Base-by-base conservation (phyloP, 78 protist genomes). In the Cavenderia fasciculata region DNA sequence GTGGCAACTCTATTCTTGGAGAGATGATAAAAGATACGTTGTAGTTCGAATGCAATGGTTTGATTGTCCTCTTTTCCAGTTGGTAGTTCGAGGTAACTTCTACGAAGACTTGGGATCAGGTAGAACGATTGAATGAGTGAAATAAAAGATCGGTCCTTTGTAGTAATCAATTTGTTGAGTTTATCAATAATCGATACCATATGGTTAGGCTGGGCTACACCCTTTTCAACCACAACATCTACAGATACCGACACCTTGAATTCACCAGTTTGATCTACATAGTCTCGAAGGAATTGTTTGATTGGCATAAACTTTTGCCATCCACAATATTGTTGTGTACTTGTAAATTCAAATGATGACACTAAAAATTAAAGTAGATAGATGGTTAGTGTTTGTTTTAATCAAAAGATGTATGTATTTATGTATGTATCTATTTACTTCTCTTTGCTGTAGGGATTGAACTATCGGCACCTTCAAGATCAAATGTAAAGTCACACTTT, bases 311-410 rank as follows among this genome's bases (percentile, higher is more conserved):
- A 59, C 25, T 59, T 12, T 27, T 6, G 7, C 25, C 25, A 59
- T 59, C 68, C 68, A 31, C 44, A 31, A 29, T 59, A 59, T n/a
- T 11, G 38, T 59, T 59, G 29, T 4, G 4, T 59, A 16, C 5
- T n/a, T 59, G 68, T 16, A 59, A 59, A 59, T 59, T 59, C 68
- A 29, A 59, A 59, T 59, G 68, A 59, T 59, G 14, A 16, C 6
- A 5, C 36, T 59, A 59, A 31, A 59, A 16, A 27, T 29, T n/a
- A n/a, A n/a, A n/a, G n/a, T n/a, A n/a, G n/a, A n/a, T n/a, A n/a
- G n/a, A n/a, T n/a, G n/a, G n/a, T n/a, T n/a, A n/a, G n/a, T n/a
- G n/a, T n/a, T n/a, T n/a, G n/a, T n/a, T n/a, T n/a, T n/a, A n/a
- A n/a, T n/a, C n/a, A n/a, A n/a, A n/a, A n/a, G n/a, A n/a, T n/a